Evolutionary conservation across 1,139 yeast species (phyloP), one percentile per base, ranked within the genome.

Genomic region (Lizanozyma gosingica): DNA sequence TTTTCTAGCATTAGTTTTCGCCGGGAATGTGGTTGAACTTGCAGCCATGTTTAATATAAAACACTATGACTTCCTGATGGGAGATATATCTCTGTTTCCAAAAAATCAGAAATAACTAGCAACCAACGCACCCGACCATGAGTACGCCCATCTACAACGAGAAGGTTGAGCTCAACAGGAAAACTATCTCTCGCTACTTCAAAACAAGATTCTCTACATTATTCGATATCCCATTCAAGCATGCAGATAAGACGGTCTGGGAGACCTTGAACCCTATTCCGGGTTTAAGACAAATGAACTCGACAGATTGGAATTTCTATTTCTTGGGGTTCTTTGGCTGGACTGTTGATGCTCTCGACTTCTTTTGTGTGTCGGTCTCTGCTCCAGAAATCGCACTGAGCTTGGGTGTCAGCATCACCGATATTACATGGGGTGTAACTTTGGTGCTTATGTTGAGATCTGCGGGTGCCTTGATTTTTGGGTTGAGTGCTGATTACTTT

Each of bases 261-360:
- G 46, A 48, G 18, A 42, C 63, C n/a, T 36, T 75, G 35, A 78
- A 79, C 53, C 84, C 84, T 2, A 46, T 78, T 35, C 79, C 79
- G 0, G 75, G 73, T 22, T 60, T 80, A 32, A 56, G 56, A 17
- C 54, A 57, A 46, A 65, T 80, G 54, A 63, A 64, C 17, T 55
- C 62, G 37, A 62, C 58, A 40, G 79, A 78, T 44, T 80, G 88
- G 86, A 65, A 74, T 41, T 77, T 80, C 56, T 80, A 82, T 53
- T 44, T 67, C 22, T 66, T 80, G 37, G 88, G 87, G 2, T 78
- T 80, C 50, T 54, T 69, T 45, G 86, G 83, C 27, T 84, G 94
- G 94, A 71, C 87, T 3, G 73, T 85, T 73, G 94, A 83, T 56
- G 83, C 94, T 2, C 71, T 83, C 57, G 94, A 83, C 59, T 84